Percentiles rank a stretch among this genome's conserved stretches.
Conservation (phyloP, 1,284 basidiomycete species). For the Sporisorium graminicola region DNA sequence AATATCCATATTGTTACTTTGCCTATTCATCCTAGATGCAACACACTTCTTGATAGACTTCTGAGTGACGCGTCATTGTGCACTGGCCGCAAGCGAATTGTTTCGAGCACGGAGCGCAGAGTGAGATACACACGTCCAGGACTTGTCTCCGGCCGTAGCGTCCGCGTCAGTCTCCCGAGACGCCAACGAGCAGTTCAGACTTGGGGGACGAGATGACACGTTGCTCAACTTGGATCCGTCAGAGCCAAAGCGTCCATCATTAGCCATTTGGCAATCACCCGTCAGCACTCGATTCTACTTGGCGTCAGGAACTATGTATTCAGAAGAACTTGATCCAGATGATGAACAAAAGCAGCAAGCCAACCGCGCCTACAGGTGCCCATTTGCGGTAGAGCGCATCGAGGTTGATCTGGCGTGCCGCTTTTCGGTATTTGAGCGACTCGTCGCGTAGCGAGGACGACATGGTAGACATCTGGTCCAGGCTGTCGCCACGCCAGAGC, state of each 20-base stretch:
- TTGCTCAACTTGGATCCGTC: no score
- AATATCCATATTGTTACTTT: background rate
- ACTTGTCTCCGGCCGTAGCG: no score
- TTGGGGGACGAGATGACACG: no score
- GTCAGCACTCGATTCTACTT: background rate
- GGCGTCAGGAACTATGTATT: background rate
- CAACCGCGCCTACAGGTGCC: slow-evolving; percentile 76
- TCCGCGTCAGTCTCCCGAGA: no score
- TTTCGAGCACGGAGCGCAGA: no score
- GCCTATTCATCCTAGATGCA: background rate
- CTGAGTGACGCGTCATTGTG: no score
- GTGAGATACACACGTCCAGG: background rate
- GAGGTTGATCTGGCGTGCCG: slow-evolving; percentile 92
- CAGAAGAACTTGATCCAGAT: slow-evolving; percentile 87
- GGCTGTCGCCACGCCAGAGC: slow-evolving; percentile 94
- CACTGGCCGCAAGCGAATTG: no score
- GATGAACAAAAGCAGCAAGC: slow-evolving; percentile 78
- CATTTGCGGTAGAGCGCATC: slow-evolving; percentile 95
- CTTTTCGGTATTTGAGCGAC: slow-evolving; percentile 96
- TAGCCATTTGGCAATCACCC: no score
- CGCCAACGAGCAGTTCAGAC: no score
- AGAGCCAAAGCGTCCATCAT: no score
- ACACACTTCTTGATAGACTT: background rate
- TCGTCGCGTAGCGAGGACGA: slow-evolving; percentile 97
- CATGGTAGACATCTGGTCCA: slow-evolving; percentile 95